Evolutionary conservation across 495 filamentous ascomycete species (phyloP), one percentile per base, ranked within the genome.

Genomic region (Aspergillus heteromorphus): DNA sequence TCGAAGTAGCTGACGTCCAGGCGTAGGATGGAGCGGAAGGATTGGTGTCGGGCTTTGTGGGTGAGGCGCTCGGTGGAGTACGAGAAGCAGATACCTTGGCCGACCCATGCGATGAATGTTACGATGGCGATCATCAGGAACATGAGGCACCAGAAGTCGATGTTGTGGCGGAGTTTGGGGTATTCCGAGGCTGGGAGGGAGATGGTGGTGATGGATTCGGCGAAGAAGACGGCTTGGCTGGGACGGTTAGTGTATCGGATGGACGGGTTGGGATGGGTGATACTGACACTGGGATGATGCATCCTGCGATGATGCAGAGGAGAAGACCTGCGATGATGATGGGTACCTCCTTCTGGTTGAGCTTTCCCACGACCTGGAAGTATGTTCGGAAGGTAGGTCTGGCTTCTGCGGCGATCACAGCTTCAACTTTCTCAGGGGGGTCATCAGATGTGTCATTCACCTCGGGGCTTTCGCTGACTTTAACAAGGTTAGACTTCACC

Each of bases 1-100:
- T 95, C 92, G 59, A 95, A 97, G 70, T 89, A 97, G 8, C 79
- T 76, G 51, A 96, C 87, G 56, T 97, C 90, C 62, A 96, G 92
- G 1, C 91, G 85, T 6, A 97, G 77, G 75, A 96, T 91, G 43
- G 82, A 76, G 19, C 88, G 81, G 77, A 98, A 97, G 17, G 91
- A 82, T 40, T 66, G 76, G 69, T 88, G 82, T 49, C 92, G 79
- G 4, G 88, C 87, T 1, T 91, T 83, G 64, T 87, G 87, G 49
- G 96, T 78, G 36, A 97, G 79, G 18, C 83, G 71, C 68, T 93
- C 90, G 0, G 87, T 92, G 72, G 87, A 90, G 64, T 84, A 88
- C 6, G 88, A 91, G 51, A 97, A 93, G 4, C 81, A 72, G 16
- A 87, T 55, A 25, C 90, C 92, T 61, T 95, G 87, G 21, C 61